Evolutionary conservation across 768 basidiomycete genomes (phyloP).

Genomic region (Cyathus striatus): DNA sequence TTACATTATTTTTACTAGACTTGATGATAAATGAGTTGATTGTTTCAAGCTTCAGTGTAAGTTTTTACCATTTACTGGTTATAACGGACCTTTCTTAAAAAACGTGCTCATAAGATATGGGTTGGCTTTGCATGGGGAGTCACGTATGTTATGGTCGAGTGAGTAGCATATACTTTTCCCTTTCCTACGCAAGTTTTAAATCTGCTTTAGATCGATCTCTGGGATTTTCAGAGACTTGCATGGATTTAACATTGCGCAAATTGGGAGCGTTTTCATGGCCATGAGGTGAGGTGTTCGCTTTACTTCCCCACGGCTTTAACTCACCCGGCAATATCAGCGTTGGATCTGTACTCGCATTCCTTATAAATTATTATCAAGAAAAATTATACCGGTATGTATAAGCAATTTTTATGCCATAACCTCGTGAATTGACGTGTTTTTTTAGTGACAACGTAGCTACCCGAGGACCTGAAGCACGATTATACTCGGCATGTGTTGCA

Average conservation of each 20-base stretch:
- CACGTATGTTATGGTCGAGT: slow-evolving; percentile 64
- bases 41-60: slow-evolving; percentile 68
- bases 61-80: slow-evolving; percentile 27
- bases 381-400: slow-evolving; percentile 39
- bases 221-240: slow-evolving; percentile 54
- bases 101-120: slow-evolving; percentile 45
- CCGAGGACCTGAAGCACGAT: slow-evolving; percentile 51
- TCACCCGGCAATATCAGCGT: slow-evolving; percentile 31
- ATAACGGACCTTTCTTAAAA: neutral
- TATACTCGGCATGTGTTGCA: slow-evolving; percentile 52
- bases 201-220: slow-evolving; percentile 40
- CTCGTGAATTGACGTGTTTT: too few species aligned
- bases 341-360: slow-evolving; percentile 47
- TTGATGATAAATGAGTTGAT: slow-evolving; percentile 69
- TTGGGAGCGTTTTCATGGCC: slow-evolving; percentile 55
- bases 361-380: slow-evolving; percentile 43
- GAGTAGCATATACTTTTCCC: slow-evolving; percentile 8
- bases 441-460: slow-evolving; percentile 24
- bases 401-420: neutral
- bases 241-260: slow-evolving; percentile 51
- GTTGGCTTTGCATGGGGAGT: slow-evolving; percentile 75
- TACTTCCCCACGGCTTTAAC: slow-evolving; percentile 1
- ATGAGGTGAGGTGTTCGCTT: slow-evolving; percentile 40
- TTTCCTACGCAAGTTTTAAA: neutral
- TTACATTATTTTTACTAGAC: too few species aligned